Evolutionary conservation across 2,329 filamentous ascomycete species (phyloP).

Genomic region (Talaromyces sp.): DNA sequence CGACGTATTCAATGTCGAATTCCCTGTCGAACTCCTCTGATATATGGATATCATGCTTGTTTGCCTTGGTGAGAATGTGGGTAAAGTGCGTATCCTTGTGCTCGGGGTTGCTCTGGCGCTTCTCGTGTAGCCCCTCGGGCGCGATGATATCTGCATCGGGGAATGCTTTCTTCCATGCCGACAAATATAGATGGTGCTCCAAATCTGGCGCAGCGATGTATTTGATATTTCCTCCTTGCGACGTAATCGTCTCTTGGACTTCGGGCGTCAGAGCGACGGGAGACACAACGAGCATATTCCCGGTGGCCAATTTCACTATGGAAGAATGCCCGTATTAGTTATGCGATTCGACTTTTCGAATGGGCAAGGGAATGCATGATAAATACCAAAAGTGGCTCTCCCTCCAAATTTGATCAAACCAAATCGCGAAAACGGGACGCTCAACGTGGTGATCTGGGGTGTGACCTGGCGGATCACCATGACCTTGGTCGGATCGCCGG

Average conservation of each 20-base stretch:
- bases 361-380: not conserved
- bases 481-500: conserved; percentile 68
- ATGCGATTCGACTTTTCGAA: not conserved
- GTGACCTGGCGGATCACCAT: conserved; percentile 88
- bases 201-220: conserved; percentile 87
- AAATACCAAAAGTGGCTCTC: conserved; percentile 72
- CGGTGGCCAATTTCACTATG: conserved; percentile 70
- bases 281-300: conserved; percentile 82
- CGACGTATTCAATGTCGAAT: conserved; percentile 81
- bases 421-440: conserved; percentile 75
- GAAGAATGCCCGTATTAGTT: conserved; percentile 1
- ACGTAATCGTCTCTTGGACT: conserved; percentile 59
- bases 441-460: conserved; percentile 59
- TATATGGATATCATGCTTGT: conserved; percentile 52
- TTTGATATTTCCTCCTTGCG: conserved; percentile 63
- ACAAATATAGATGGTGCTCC: conserved; percentile 93
- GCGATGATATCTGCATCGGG: conserved; percentile 76
- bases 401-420: conserved; percentile 79
- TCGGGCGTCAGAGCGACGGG: conserved; percentile 79
- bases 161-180: conserved; percentile 75
- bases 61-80: conserved; percentile 61
- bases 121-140: conserved; percentile 76
- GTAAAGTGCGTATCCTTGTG: conserved; percentile 60
- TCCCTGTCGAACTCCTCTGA: conserved; percentile 77
- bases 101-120: conserved; percentile 59